Base-by-base conservation (phyloP, 805 yeast species). In the Cyberlindnera euphorbiiphila region DNA sequence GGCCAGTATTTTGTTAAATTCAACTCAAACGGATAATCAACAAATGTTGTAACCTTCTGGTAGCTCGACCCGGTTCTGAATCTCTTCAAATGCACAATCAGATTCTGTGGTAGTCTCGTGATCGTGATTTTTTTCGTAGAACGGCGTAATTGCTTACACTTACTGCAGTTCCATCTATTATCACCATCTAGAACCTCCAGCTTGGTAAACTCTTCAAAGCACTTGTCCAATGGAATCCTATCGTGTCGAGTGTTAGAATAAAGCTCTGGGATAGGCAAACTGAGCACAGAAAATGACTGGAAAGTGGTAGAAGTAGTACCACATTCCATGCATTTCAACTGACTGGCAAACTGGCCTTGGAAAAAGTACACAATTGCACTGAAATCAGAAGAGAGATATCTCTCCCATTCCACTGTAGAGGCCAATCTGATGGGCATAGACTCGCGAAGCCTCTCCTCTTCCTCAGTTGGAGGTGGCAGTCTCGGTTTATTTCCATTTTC, bases 301-400 rank as follows among this genome's bases (percentile, higher is more conserved):
- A 79, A 89, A 0, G 96, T 85, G 0, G 96, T 86, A 0, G 96
- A 86, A 0, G 95, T 85, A 21, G 67, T 68, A 1, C 70, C 69
- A 61, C 98, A 89, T 22, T 69, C 72, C 32, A 78, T 60, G 60
- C 98, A 89, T 50, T 69, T 73, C 51, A 89, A 65, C 37, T 76
- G 80, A n/a, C 94, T 84, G 33, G 83, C 71, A 51, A 81, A 84
- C 60, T 89, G 97, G 1, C 97, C 98, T 56, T 86, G 95, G 57
- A 86, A 86, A 35, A 77, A 71, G 48, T 85, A 89, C 3, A 85
- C 93, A 17, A 89, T 72, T 1, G 81, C 70, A 26, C 96, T 86
- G 46, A 81, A 79, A 55, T 89, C 87, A 15, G 85, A 72, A 41
- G 78, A 79, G 38, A 86, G 64, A 56, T 87, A 87, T 40, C 94